These are phyloP conservation scores for Oryza rufipogon DNA, from an alignment of 176 grass and related monocot genomes.

Conservation along the genomic window DNA sequence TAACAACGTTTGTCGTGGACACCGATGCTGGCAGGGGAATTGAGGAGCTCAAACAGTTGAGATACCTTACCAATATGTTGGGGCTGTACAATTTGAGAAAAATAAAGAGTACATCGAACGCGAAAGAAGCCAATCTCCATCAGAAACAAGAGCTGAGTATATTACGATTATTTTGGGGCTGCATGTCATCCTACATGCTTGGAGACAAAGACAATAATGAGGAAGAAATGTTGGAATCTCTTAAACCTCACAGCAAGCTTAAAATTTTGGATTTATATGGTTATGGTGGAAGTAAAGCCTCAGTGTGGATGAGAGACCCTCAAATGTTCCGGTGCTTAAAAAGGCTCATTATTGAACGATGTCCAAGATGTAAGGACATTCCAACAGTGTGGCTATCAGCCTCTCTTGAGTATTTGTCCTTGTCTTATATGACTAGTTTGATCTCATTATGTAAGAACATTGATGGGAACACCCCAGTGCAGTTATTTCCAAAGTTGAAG, in stretches of 20 bases:
- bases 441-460: slow-evolving; percentile 8
- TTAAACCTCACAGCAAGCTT: slow-evolving; percentile 4
- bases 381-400: neutral
- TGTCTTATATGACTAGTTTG: fast-evolving
- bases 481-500: slow-evolving; percentile 13
- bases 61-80: slow-evolving; percentile 4
- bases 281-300: neutral
- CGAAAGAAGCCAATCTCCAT: slow-evolving; percentile 9
- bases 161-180: neutral
- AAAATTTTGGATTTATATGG: neutral
- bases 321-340: neutral
- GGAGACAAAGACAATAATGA: neutral
- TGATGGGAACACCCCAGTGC: neutral
- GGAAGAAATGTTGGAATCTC: neutral
- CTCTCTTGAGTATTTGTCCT: neutral
- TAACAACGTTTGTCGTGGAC: slow-evolving; percentile 32
- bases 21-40: slow-evolving; percentile 5
- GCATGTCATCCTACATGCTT: fast-evolving
- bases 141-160: neutral
- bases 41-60: slow-evolving; percentile 8
- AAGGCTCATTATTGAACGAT: neutral
- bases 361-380: slow-evolving; percentile 5
- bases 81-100: slow-evolving; percentile 20
- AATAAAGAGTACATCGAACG: neutral
- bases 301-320: slow-evolving; percentile 25